Evolutionary conservation across 179 eudicot species (phyloP).

Genomic region (Amaranthus tricolor): DNA sequence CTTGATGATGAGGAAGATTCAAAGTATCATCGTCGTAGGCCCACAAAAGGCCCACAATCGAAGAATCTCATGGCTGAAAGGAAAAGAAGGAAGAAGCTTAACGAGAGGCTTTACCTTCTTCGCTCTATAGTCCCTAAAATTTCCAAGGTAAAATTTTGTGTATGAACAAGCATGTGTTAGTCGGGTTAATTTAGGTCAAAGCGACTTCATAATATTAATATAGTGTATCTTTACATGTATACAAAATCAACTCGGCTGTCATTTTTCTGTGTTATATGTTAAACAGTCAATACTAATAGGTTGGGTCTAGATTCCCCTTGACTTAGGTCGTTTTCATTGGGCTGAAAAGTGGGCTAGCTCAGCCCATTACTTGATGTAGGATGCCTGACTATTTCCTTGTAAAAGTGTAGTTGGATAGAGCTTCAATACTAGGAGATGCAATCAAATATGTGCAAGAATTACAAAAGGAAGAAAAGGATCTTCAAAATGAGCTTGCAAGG

Average conservation of each 20-base stretch:
- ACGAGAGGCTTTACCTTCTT: conserved; percentile 75
- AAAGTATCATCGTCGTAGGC: conserved; percentile 50
- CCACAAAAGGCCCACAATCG: conserved; percentile 57
- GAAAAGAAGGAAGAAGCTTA: conserved; percentile 84
- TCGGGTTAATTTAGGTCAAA: too few species aligned
- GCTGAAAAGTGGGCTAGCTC: too few species aligned
- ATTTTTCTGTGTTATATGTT: too few species aligned
- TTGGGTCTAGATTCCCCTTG: too few species aligned
- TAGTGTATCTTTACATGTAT: too few species aligned
- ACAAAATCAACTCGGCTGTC: too few species aligned
- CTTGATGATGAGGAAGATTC: conserved; percentile 71
- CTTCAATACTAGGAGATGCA: conserved; percentile 91
- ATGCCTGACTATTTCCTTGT: not conserved
- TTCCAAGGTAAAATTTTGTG: conserved; percentile 54
- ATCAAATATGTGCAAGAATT: conserved; percentile 81
- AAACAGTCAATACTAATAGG: too few species aligned
- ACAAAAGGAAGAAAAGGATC: conserved; percentile 60
- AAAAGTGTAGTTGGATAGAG: conserved; percentile 64
- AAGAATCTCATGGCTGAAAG: conserved; percentile 91
- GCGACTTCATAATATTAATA: too few species aligned
- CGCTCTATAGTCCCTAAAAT: conserved; percentile 85
- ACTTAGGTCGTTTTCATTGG: too few species aligned
- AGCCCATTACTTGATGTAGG: too few species aligned
- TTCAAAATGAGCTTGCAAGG: conserved; percentile 67
- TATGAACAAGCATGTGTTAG: not conserved